These are phyloP conservation scores for Penicillium corylophilum DNA, from an alignment of 2,329 filamentous ascomycete genomes.

Conservation along the genomic window DNA sequence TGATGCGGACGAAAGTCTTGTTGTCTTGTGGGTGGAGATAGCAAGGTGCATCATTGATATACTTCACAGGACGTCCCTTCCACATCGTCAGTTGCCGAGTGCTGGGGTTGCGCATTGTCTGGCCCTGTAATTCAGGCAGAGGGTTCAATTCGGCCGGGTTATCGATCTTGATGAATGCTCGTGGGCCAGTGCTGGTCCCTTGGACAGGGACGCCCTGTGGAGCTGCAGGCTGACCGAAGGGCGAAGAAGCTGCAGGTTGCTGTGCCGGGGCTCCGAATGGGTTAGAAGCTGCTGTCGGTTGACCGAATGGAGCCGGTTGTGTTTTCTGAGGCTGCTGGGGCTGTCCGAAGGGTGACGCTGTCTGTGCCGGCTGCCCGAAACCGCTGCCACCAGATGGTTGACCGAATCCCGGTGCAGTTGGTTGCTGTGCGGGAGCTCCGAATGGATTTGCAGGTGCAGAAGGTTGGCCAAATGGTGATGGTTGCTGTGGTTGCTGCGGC, in stretches of 20 bases:
- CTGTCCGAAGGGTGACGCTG: constrained; percentile 13
- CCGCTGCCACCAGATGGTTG: constrained; percentile 22
- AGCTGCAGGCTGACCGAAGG: constrained; percentile 31
- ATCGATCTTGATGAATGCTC: constrained; percentile 28
- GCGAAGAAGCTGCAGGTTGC: constrained; percentile 3
- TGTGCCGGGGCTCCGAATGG: constrained; percentile 28
- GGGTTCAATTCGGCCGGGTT: constrained; percentile 33
- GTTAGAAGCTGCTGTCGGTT: constrained; percentile 25
- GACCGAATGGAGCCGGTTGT: constrained; percentile 33
- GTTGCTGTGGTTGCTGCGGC: constrained; percentile 1
- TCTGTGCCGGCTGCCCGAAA: constrained; percentile 25
- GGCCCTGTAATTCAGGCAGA: constrained; percentile 38
- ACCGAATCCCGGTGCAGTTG: constrained; percentile 8
- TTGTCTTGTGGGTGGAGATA: constrained; percentile 53
- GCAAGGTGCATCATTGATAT: constrained; percentile 54
- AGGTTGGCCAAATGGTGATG: constrained; percentile 42
- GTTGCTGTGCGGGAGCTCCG: constrained; percentile 19
- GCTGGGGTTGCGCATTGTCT: constrained; percentile 35
- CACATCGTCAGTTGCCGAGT: constrained; percentile 54
- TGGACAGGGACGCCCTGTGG: constrained; percentile 17
- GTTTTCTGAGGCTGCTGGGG: constrained; percentile 4
- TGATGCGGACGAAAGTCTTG: constrained; percentile 63
- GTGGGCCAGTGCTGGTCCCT: constrained; percentile 26
- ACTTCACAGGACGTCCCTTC: constrained; percentile 63
- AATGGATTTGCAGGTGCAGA: constrained; percentile 16